Base-by-base conservation (phyloP, 805 yeast genomes). In the Hagleromyces aurorensis region DNA sequence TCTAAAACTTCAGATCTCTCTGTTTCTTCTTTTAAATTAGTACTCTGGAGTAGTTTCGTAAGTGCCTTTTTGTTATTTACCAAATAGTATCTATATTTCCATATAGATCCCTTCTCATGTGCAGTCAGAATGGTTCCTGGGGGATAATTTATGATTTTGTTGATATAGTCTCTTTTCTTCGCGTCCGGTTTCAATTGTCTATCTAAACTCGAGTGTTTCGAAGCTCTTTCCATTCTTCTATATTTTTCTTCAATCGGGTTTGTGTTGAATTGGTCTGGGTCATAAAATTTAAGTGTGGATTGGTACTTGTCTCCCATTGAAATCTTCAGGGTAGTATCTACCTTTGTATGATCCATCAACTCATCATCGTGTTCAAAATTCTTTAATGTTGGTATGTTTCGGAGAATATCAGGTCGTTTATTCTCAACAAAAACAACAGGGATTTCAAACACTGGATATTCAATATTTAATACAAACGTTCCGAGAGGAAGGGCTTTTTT, bases 181-280 rank as follows among this genome's bases (percentile, higher is more conserved):
- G 94, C 79, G 12, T 89, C 80, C 1, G 98, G 98, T 44, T 87
- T 84, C 26, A 84, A 64, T 34, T 86, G 96, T 42, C 74, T 75
- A 50, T 87, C 97, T 20, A 84, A 57, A 16, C 82, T 70, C 1
- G 83, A 69, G 28, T 78, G 72, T 46, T 81, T 79, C 43, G 87
- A 84, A 27, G 81, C 73, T 55, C 96, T 78, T 40, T 87, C 91
- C 30, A 89, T 59, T 34, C 79, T 75, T 41, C 94, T 74, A 50
- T 80, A 85, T 52, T 89, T 91, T 40, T 75, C 69, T 50, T 91
- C 97, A 13, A 91, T 78, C 1, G 96, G 95, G 46, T 89, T 94
- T 36, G 69, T 73, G 13, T 64, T 59, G 37, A 58, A 64, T 44
- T 71, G 76, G 40, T 81, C 89, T 1, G 86, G 86, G 43, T 81